phyloP scores from a whole-genome alignment of 202 grass and related monocot species.

The Miscanthus sacchariflorus region DNA sequence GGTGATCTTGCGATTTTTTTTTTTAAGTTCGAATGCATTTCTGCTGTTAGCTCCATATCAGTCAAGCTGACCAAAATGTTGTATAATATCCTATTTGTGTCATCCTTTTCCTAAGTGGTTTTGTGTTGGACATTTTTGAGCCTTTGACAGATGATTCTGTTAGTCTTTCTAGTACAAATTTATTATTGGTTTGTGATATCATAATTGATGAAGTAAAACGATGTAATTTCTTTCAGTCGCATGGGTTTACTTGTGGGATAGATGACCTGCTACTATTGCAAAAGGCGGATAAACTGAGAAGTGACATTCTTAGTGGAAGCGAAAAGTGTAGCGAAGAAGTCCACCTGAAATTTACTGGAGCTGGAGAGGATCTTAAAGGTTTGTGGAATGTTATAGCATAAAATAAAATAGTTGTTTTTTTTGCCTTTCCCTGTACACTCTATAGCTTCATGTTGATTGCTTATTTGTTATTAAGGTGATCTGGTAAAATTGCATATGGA shows the following conservation, averaged over 20 bases:
- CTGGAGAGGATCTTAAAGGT: constrained; percentile 55
- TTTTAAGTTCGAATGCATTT: not conserved
- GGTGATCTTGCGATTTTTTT: not conserved
- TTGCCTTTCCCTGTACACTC: constrained; percentile 24
- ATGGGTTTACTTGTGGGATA: constrained; percentile 97
- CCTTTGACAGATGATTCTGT: not conserved
- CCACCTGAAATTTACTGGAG: constrained; percentile 54
- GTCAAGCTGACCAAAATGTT: not conserved
- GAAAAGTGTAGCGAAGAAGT: constrained; percentile 56
- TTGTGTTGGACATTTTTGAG: constrained; percentile 22
- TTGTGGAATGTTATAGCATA: constrained; percentile 29
- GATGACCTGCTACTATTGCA: constrained; percentile 74
- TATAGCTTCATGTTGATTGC: constrained; percentile 9
- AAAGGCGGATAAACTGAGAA: constrained; percentile 49
- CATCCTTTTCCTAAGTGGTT: not conserved
- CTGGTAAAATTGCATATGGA: constrained; percentile 67
- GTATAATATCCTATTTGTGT: not conserved
- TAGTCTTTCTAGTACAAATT: not conserved
- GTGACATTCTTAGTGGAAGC: constrained; percentile 48
- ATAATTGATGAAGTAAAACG: constrained; percentile 15
- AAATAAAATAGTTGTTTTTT: constrained; percentile 11
- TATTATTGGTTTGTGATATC: not conserved
- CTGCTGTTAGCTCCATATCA: not conserved
- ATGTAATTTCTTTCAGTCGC: constrained; percentile 58
- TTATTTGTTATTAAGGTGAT: constrained; percentile 51